These are phyloP conservation scores for Rubroshorea leprosula DNA, from an alignment of 345 rosid species.

Conservation along the genomic window DNA sequence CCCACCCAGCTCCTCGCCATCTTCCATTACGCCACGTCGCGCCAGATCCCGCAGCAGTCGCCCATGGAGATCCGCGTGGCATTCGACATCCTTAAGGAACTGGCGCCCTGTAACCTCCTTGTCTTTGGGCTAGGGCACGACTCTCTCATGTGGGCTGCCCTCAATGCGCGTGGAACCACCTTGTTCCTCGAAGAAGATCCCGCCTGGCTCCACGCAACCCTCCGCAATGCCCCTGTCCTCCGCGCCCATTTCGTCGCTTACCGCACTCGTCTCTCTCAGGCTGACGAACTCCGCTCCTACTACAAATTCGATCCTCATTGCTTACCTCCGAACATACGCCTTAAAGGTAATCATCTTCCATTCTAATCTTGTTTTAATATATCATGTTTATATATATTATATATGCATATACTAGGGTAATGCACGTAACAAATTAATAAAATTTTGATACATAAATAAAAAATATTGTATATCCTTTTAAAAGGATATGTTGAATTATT, in stretches of 20 bases:
- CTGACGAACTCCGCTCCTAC: slow-evolving; percentile 30
- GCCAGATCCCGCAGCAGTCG: slow-evolving; percentile 36
- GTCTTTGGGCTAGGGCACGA: slow-evolving; percentile 60
- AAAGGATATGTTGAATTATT: too few relatives aligned
- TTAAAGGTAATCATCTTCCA: slow-evolving; percentile 12
- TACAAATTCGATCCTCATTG: slow-evolving; percentile 33
- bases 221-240: slow-evolving; percentile 23
- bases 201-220: slow-evolving; percentile 29
- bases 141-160: slow-evolving; percentile 53
- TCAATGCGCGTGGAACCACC: slow-evolving; percentile 48
- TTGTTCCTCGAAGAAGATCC: slow-evolving; percentile 57
- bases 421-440: too few relatives aligned
- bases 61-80: slow-evolving; percentile 30
- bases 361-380: background rate
- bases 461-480: too few relatives aligned
- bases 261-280: slow-evolving; percentile 42
- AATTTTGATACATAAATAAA: too few relatives aligned
- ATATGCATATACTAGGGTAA: too few relatives aligned
- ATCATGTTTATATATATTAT: too few relatives aligned
- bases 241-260: slow-evolving; percentile 33
- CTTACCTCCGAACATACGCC: slow-evolving; percentile 21
- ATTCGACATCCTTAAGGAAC: slow-evolving; percentile 34
- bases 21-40: slow-evolving; percentile 53
- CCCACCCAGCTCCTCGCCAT: slow-evolving; percentile 45
- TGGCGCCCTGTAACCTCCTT: slow-evolving; percentile 50